Conservation (phyloP, 768 basidiomycete species). For the Tylopilus sp. region DNA sequence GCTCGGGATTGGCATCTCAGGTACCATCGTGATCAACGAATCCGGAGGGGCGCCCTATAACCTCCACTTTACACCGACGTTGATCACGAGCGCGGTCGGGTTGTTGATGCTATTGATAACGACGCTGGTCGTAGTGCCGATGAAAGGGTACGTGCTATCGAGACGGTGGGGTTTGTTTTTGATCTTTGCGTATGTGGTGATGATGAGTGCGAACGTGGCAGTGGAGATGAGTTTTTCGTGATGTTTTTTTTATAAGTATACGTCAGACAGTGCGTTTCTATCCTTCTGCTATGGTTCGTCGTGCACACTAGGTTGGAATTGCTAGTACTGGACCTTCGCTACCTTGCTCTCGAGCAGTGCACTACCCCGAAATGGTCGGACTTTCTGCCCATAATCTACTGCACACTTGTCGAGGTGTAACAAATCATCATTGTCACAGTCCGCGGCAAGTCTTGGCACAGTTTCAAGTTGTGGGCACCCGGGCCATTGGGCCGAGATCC, state of each 20-base stretch:
- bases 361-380: no score
- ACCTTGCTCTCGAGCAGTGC: no score
- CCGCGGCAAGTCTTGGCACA: no score
- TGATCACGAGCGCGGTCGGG: slow-evolving; percentile 80
- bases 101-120: slow-evolving; percentile 70
- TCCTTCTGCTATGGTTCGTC: no score
- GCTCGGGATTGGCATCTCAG: slow-evolving; percentile 88
- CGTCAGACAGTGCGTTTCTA: no score
- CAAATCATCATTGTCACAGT: no score
- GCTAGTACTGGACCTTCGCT: no score
- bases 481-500: no score
- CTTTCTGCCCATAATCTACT: no score
- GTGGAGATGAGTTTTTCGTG: slow-evolving; percentile 55
- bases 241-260: not conserved
- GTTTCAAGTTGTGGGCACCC: no score
- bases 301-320: no score
- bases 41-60: slow-evolving; percentile 52
- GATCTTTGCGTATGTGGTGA: slow-evolving; percentile 63
- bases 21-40: slow-evolving; percentile 76
- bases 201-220: slow-evolving; percentile 77
- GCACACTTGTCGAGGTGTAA: no score
- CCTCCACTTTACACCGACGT: slow-evolving; percentile 78
- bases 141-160: slow-evolving; percentile 79
- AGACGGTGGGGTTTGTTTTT: slow-evolving; percentile 80
- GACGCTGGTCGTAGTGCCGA: slow-evolving; percentile 81